Evolutionary conservation across 2,329 filamentous ascomycete species (phyloP).

Genomic region (Fusarium marasasianum): DNA sequence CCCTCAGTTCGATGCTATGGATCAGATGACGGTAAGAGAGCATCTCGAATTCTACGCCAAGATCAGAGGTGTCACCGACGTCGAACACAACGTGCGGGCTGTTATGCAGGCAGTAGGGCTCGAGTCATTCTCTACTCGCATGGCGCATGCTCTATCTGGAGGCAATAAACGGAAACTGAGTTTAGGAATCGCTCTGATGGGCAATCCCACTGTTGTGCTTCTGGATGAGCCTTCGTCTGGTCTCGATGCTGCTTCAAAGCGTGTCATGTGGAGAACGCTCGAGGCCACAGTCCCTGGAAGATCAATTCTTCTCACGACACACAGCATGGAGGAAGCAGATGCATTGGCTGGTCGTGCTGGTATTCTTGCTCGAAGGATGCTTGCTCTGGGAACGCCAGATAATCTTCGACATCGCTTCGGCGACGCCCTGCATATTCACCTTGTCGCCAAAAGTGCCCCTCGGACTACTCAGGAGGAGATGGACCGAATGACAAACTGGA

Average conservation of each 20-base stretch:
- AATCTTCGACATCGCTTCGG: constrained; percentile 79
- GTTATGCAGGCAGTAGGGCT: constrained; percentile 86
- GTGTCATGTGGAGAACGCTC: constrained; percentile 92
- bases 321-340: constrained; percentile 95
- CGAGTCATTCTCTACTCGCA: constrained; percentile 73
- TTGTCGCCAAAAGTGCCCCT: constrained; percentile 79
- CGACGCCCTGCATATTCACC: constrained; percentile 81
- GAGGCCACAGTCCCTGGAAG: constrained; percentile 77
- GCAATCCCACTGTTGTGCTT: constrained; percentile 85
- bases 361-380: constrained; percentile 86
- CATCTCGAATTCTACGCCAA: constrained; percentile 89
- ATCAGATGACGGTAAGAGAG: constrained; percentile 88
- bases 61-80: constrained; percentile 78
- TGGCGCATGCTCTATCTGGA: constrained; percentile 83
- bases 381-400: constrained; percentile 82
- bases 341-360: constrained; percentile 84
- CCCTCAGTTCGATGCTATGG: constrained; percentile 87
- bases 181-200: constrained; percentile 90
- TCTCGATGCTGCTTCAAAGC: constrained; percentile 89
- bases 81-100: constrained; percentile 79
- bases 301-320: constrained; percentile 88
- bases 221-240: constrained; percentile 91
- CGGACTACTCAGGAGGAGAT: constrained; percentile 77
- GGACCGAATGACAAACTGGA: constrained; percentile 71
- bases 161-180: constrained; percentile 95